Percentiles rank a stretch among this genome's conserved stretches.
These are phyloP conservation scores for Trichophyton simii DNA, from an alignment of 2,329 filamentous ascomycete species.

Conservation along the genomic window DNA sequence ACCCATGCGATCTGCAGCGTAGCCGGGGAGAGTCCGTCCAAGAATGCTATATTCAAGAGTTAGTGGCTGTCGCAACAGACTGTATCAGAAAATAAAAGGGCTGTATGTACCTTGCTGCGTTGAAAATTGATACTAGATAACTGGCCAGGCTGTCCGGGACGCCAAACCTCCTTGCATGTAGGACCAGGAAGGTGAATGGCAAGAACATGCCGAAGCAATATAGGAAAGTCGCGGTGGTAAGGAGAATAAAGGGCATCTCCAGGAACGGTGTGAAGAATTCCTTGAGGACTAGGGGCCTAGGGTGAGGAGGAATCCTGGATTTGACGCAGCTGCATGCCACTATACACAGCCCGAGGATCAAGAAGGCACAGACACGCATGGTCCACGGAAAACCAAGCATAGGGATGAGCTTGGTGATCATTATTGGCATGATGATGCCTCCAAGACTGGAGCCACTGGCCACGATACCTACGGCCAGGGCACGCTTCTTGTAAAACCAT, in stretches of 20 bases:
- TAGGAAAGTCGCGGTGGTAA: slow-evolving; percentile 39
- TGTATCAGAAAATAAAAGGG: not conserved
- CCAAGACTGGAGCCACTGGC: slow-evolving; percentile 44
- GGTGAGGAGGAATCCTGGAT: slow-evolving; percentile 29
- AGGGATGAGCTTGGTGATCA: slow-evolving; percentile 44
- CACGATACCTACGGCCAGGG: slow-evolving; percentile 42
- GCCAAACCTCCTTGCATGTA: slow-evolving; percentile 36
- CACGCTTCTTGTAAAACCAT: slow-evolving; percentile 44
- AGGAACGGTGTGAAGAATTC: slow-evolving; percentile 26
- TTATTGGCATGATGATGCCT: slow-evolving; percentile 50
- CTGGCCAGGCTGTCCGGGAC: slow-evolving; percentile 37
- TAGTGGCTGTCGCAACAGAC: not conserved
- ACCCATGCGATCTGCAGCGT: slow-evolving; percentile 42
- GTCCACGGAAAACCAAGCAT: slow-evolving; percentile 45
- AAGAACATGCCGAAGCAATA: slow-evolving; percentile 50
- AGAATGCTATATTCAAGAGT: slow-evolving; percentile 30
- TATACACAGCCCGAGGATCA: slow-evolving; percentile 47
- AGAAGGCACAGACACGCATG: slow-evolving; percentile 45
- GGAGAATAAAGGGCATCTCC: slow-evolving; percentile 36
- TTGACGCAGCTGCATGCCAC: slow-evolving; percentile 43
- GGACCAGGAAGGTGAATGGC: slow-evolving; percentile 41
- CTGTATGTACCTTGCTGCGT: slow-evolving; percentile 31
- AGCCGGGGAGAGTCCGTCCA: slow-evolving; percentile 44
- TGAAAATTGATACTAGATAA: slow-evolving; percentile 45
- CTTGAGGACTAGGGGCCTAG: slow-evolving; percentile 5